Conservation (phyloP, 352 stramenopile species). For the Phytophthora fragariaefolia region DNA sequence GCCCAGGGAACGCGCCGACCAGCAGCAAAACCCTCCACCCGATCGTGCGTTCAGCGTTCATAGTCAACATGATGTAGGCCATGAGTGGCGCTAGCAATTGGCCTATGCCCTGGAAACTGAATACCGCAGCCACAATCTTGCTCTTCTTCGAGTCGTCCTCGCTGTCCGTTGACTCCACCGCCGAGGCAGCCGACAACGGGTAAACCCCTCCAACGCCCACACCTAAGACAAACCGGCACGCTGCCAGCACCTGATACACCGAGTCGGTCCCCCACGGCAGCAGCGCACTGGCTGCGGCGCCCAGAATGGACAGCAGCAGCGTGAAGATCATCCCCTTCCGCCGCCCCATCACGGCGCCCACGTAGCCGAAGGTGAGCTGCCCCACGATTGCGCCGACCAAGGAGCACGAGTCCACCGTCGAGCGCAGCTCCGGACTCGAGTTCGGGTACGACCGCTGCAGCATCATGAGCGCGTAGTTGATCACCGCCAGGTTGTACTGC, state of each 20-base stretch:
- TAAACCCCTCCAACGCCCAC: constrained; percentile 86
- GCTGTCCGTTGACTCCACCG: constrained; percentile 50
- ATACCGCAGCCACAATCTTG: constrained; percentile 68
- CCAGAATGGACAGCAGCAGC: constrained; percentile 71
- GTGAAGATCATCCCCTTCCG: constrained; percentile 82
- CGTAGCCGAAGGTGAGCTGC: constrained; percentile 83
- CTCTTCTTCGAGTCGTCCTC: constrained; percentile 61
- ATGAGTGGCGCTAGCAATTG: constrained; percentile 66
- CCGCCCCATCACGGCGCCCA: constrained; percentile 70
- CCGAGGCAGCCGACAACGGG: constrained; percentile 77
- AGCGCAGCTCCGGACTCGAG: constrained; percentile 60
- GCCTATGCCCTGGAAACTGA: constrained; percentile 71
- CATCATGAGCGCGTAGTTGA: constrained; percentile 77
- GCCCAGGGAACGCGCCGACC: constrained; percentile 57
- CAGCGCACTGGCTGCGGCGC: constrained; percentile 60
- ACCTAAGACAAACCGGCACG: constrained; percentile 76
- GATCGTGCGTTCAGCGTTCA: constrained; percentile 42
- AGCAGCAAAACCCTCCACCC: constrained; percentile 66
- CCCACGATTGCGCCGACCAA: constrained; percentile 82
- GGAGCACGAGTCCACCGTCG: constrained; percentile 72
- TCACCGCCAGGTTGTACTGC: constrained; percentile 83
- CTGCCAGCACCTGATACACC: constrained; percentile 70
- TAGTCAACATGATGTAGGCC: constrained; percentile 61
- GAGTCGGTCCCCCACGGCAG: constrained; percentile 59
- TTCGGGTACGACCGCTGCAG: constrained; percentile 56